Evolutionary conservation across 176 grass and related monocot species (phyloP), one percentile per base, ranked within the genome.

Genomic region (Dendrocalamus sinicus): DNA sequence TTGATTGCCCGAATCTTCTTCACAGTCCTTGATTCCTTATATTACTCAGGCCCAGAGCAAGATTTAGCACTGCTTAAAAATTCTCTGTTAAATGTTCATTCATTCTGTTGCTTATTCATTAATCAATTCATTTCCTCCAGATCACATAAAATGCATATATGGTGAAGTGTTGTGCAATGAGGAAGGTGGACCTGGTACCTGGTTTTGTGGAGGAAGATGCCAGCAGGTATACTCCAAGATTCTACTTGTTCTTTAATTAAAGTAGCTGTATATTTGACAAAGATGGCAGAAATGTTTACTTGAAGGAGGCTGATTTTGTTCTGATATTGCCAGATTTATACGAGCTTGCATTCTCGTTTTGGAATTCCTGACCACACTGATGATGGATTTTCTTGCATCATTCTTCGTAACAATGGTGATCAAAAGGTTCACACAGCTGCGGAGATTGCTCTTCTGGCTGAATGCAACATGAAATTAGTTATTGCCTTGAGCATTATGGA

Each of bases 391-490:
- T 92, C 90, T 74, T 95, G 70, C 80, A 94, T 85, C 30, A 47
- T 92, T 90, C 88, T 98, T 84, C 88, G 73, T 58, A 95, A 79
- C 78, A 94, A 94, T 71, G 84, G 83, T 78, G 88, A 98, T 77
- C 84, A 91, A 72, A 94, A 89, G 81, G 53, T 94, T 69, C 81
- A 35, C 44, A 50, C 81, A 17, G 74, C 88, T 72, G 44, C 86
- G 71, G 89, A 87, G 35, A 91, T 94, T 87, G 86, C 93, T 80
- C 73, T 94, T 51, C 75, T 92, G 83, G 90, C 93, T 83, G 96
- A 98, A 77, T 98, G 96, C 91, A 98, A 91, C 86, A 91, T 89
- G 78, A 98, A 98, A 94, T 82, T 98, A 80, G 75, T 94, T 50
- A 85, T 98, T 84, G 91, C 88, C 5, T 91, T 94, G 87, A 95